Percentiles rank a stretch among this genome's conserved stretches.
Conservation (phyloP, 2,329 filamentous ascomycete genomes). For the Colletotrichum salicis region DNA sequence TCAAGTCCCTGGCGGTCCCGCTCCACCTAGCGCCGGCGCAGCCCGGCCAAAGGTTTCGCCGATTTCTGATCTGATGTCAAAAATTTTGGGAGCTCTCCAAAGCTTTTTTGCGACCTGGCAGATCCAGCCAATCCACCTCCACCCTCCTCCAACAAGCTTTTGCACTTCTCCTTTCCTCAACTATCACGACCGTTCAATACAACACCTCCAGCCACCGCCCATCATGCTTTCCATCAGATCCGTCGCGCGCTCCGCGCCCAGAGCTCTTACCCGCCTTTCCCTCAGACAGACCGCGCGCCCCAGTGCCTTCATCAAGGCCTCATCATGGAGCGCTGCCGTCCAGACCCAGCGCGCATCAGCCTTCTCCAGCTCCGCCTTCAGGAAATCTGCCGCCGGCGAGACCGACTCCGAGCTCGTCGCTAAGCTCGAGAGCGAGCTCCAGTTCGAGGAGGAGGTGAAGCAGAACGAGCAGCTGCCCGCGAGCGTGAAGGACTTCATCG, state of each 20-base stretch:
- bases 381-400: conserved; percentile 56
- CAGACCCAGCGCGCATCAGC: conserved; percentile 54
- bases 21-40: neutral
- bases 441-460: conserved; percentile 85
- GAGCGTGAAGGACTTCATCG: conserved; percentile 87
- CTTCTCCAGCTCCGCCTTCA: conserved; percentile 58
- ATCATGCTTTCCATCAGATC: conserved; percentile 78
- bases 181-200: neutral
- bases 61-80: conserved; percentile 22
- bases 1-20: neutral
- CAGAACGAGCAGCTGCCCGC: conserved; percentile 76
- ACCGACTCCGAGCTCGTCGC: conserved; percentile 83
- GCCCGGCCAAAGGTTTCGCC: conserved; percentile 24
- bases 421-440: conserved; percentile 87
- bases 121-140: conserved; percentile 2
- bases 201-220: conserved; percentile 17
- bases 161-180: conserved; percentile 1
- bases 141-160: neutral
- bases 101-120: neutral
- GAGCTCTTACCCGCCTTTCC: conserved; percentile 68
- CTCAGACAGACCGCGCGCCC: conserved; percentile 63
- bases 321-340: conserved; percentile 47
- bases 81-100: conserved; percentile 30
- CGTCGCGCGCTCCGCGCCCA: conserved; percentile 74
- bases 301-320: conserved; percentile 60